Base-by-base conservation (phyloP, 2,329 filamentous ascomycete genomes). In the Beauveria bassiana region DNA sequence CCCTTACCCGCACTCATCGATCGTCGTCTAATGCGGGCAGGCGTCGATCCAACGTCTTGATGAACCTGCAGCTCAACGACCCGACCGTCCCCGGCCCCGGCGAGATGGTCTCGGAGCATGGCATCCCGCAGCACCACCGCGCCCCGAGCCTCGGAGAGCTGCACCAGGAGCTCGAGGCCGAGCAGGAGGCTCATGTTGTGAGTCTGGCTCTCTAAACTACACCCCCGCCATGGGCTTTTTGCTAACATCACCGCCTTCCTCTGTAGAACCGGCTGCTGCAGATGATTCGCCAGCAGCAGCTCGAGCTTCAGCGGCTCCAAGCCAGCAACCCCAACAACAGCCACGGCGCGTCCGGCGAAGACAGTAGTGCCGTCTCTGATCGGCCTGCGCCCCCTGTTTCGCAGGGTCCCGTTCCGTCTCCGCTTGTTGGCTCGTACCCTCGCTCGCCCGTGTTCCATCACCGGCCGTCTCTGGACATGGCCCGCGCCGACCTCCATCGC, bases 151-250 rank as follows among this genome's bases (percentile, higher is more conserved):
- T 92, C 64, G 89, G 89, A 20, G 88, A 91, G 72, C 82, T 92
- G 47, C 88, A 92, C 67, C 89, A 92, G 70, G 87, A 91, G 73
- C 79, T 92, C 1, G 89, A 92, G 72, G 88, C 86, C 59, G 89
- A 92, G 74, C 88, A 91, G 71, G 89, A 92, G 70, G 87, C 85
- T 26, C 88, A 91, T 74, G 89, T 92, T 65, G 86, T 88, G 77
- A 56, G 83, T 16, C 7, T 43, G 20, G 5, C 26, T 16, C 22
- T 24, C 22, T 3, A 3, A 7, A 6, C 8, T 28, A 5, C 14
- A 24, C 24, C 10, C 22, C 20, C 45, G n/a, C 12, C 22, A 3
- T 14, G 20, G 8, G 16, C 2, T 18, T 9, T 28, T 9, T 28
- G 7, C 45, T 61, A n/a, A 49, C 14, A 14, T 9, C 0, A 2